Conservation (phyloP, 2,329 filamentous ascomycete genomes). For the Scedosporium boydii region DNA sequence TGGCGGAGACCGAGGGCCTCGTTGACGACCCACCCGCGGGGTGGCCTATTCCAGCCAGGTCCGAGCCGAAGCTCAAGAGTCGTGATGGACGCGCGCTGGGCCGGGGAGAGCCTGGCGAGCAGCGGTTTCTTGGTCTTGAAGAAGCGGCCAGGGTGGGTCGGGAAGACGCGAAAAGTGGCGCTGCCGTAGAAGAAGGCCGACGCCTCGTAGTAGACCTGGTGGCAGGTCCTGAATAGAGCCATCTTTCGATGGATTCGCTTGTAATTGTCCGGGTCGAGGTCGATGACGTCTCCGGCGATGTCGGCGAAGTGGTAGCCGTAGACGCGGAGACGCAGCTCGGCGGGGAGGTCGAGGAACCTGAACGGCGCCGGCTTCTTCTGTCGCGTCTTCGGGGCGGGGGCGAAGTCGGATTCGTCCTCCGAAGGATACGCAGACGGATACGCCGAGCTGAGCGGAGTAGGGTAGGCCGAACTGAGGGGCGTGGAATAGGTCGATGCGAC, state of each 20-base stretch:
- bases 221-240: slow-evolving; percentile 50
- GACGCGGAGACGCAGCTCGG: slow-evolving; percentile 60
- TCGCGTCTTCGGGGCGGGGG: slow-evolving; percentile 11
- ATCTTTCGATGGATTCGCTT: slow-evolving; percentile 51
- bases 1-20: slow-evolving; percentile 53
- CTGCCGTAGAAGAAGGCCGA: slow-evolving; percentile 56
- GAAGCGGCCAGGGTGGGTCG: slow-evolving; percentile 51
- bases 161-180: slow-evolving; percentile 56
- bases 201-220: slow-evolving; percentile 52
- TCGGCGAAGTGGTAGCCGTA: slow-evolving; percentile 55
- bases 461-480: slow-evolving; percentile 15
- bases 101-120: slow-evolving; percentile 52
- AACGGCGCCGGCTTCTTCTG: slow-evolving; percentile 33
- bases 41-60: slow-evolving; percentile 63
- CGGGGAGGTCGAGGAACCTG: slow-evolving; percentile 56
- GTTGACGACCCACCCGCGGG: slow-evolving; percentile 60
- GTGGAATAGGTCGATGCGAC: background rate
- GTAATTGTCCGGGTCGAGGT: slow-evolving; percentile 59
- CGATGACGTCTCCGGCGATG: slow-evolving; percentile 43
- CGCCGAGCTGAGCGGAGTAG: slow-evolving; percentile 28
- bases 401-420: slow-evolving; percentile 26
- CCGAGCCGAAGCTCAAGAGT: slow-evolving; percentile 62
- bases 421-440: slow-evolving; percentile 26
- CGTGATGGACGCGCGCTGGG: slow-evolving; percentile 50
- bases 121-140: slow-evolving; percentile 68